Evolutionary conservation across 73 alveolate genomes (phyloP).

Genomic region (Symbiodinium natans): DNA sequence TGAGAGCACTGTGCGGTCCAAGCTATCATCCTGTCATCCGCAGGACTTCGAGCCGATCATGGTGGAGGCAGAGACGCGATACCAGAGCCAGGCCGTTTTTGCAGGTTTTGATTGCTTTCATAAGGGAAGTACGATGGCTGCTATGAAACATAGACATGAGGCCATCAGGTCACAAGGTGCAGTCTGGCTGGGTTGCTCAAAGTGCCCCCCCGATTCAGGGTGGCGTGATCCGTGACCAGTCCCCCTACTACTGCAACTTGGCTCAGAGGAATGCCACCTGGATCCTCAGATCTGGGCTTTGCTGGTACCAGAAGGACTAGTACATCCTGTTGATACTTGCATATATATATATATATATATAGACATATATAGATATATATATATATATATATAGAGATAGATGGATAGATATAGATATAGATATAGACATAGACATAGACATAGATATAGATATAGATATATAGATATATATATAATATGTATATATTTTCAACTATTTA

Average conservation of each 20-base stretch:
- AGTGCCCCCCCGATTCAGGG: neutral
- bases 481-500: no score
- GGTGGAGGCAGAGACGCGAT: conserved; percentile 61
- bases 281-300: neutral
- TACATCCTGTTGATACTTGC: neutral
- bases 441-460: no score
- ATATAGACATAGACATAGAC: no score
- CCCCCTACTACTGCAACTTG: conserved; percentile 73
- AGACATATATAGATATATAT: no score
- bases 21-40: no score
- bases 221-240: conserved; percentile 57
- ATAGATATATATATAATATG: no score
- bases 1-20: no score
- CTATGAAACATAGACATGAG: neutral
- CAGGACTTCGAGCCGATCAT: conserved; percentile 66
- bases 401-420: no score
- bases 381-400: no score
- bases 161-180: neutral
- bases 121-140: neutral
- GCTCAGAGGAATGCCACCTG: neutral
- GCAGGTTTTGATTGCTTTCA: neutral
- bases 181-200: neutral
- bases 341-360: no score
- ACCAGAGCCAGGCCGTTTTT: conserved; percentile 22
- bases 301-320: neutral